Evolutionary conservation across 1,284 basidiomycete genomes (phyloP).

Genomic region (Fomitopsis pinicola): DNA sequence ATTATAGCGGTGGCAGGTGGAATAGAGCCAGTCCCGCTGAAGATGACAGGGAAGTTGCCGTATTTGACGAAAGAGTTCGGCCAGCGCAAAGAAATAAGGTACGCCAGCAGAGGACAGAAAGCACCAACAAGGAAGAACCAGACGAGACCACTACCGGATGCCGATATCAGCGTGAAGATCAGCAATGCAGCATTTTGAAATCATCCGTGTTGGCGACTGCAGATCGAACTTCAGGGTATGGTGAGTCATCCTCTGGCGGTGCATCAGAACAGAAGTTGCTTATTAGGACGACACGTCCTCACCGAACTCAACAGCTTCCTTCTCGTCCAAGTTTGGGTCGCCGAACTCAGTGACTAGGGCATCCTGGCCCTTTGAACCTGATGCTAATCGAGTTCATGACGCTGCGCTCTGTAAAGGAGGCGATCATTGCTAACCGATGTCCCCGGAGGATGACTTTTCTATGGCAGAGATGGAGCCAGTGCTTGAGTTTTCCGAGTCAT

Average conservation of each 20-base stretch:
- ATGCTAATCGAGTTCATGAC: neutral
- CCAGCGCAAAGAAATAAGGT: conserved; percentile 36
- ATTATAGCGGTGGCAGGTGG: conserved; percentile 46
- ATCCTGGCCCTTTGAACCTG: conserved; percentile 10
- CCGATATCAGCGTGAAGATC: neutral
- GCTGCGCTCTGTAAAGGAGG: neutral
- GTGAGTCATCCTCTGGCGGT: conserved; percentile 43
- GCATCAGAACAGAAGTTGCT: neutral
- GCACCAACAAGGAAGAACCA: conserved; percentile 60
- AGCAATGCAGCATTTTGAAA: conserved; percentile 41
- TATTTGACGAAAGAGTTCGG: conserved; percentile 42
- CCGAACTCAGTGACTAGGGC: conserved; percentile 42
- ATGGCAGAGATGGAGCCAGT: conserved; percentile 34
- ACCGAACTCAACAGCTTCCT: conserved; percentile 26
- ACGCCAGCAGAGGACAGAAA: conserved; percentile 38
- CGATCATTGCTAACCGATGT: conserved; percentile 9
- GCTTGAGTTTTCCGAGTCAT: conserved; percentile 12
- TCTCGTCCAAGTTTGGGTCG: conserved; percentile 41
- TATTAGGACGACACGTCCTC: neutral
- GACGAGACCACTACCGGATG: conserved; percentile 27
- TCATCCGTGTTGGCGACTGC: conserved; percentile 66
- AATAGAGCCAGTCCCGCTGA: conserved; percentile 47
- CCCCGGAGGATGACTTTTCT: conserved; percentile 51
- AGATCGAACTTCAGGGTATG: conserved; percentile 62
- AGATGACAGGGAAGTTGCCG: conserved; percentile 50